Base-by-base conservation (phyloP, 805 yeast genomes). In the Pachysolen tannophilus region DNA sequence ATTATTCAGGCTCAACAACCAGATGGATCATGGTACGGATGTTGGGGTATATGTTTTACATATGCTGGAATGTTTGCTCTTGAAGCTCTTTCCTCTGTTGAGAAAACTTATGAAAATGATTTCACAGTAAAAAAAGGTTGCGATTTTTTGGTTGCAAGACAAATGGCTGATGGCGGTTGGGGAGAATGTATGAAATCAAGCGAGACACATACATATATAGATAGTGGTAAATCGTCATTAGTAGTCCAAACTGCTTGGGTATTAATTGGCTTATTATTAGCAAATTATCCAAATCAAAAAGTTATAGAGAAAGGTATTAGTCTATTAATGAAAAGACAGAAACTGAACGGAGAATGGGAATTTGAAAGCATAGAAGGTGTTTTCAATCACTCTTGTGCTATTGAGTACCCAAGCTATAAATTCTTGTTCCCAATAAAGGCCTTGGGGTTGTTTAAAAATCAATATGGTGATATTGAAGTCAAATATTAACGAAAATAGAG, bases 51-150 rank as follows among this genome's bases (percentile, higher is more conserved):
- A 5, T 92, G 99, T 53, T 87, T 69, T 53, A 84, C 96, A 0
- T 92, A 92, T 56, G 97, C 97, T 0, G 83, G 87, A 2, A 92
- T 92, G 98, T 92, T 92, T 71, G 99, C 99, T 0, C 58, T 92
- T 20, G 99, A 92, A 48, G 97, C 97, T 0, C 65, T 92, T 32
- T 64, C 75, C 19, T 73, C 90, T 4, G 80, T 81, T 19, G 84
- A 78, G 1, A 69, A 69, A 38, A 61, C 50, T 2, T 90, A 87
- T 53, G 50, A 49, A 1, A 85, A 79, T 47, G 74, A 81, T 26
- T 71, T 63, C 6, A 55, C 61, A 3, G 94, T 85, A 6, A 60
- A 65, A 26, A 70, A 60, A 46, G 98, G 95, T 0, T 92, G 97
- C 52, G 94, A 87, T 32, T 92, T 85, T 55, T 53, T 92, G 13